phyloP scores from a whole-genome alignment of 2,329 filamentous ascomycete species.

The Sporothrix mexicana region DNA sequence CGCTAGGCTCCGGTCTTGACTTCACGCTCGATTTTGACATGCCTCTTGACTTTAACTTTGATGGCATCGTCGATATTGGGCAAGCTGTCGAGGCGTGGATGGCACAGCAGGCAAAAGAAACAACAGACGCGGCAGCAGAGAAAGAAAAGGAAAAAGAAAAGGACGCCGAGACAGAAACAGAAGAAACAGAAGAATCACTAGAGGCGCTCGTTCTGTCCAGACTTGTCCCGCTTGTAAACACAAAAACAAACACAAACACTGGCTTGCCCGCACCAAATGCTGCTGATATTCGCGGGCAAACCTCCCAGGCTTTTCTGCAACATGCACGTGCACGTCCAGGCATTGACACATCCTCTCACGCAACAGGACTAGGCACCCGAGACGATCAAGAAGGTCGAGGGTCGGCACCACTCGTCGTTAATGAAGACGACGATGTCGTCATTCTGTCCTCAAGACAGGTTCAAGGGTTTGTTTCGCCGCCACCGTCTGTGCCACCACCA shows the following conservation, averaged over 20 bases:
- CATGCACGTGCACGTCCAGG: conserved; percentile 1
- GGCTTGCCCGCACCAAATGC: neutral
- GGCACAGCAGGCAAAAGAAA: neutral
- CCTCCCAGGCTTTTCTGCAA: no score
- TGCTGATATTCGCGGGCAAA: neutral
- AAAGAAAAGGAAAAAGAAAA: no score
- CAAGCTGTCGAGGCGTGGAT: conserved; percentile 22
- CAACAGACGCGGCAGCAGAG: neutral
- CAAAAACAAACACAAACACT: neutral
- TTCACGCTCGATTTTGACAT: neutral
- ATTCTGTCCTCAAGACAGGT: conserved; percentile 23
- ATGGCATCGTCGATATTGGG: neutral
- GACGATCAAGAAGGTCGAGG: conserved; percentile 32
- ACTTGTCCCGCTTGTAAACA: no score
- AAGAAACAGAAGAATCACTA: neutral
- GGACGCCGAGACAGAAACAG: no score
- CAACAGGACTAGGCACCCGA: conserved; percentile 21
- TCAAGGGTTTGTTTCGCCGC: conserved; percentile 9
- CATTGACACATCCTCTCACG: conserved; percentile 29
- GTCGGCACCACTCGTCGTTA: neutral
- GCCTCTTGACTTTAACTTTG: neutral
- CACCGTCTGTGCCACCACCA: neutral
- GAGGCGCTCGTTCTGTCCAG: neutral
- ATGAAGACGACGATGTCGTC: conserved; percentile 12
- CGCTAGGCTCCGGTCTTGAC: conserved; percentile 2